Evolutionary conservation across 306 rosid genomes (phyloP).

Genomic region (Dryas octopetala): DNA sequence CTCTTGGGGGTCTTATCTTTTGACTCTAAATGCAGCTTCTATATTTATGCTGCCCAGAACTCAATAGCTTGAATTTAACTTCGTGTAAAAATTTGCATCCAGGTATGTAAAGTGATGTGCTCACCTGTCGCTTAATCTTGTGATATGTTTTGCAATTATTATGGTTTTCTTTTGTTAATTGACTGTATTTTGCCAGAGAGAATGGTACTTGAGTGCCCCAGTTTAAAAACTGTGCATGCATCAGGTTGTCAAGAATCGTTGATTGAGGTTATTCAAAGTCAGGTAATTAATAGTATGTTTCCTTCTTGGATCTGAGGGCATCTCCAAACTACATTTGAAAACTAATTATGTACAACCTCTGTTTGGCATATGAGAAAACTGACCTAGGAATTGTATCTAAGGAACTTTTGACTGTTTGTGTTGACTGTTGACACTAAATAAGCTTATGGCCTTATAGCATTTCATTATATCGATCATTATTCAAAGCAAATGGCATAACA

Average conservation of each 20-base stretch:
- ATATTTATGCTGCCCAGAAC: slow-evolving; percentile 73
- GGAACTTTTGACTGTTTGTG: too few species aligned
- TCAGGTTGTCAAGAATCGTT: slow-evolving; percentile 57
- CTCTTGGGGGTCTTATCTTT: slow-evolving; percentile 28
- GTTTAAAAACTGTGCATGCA: slow-evolving; percentile 66
- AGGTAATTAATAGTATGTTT: slow-evolving; percentile 48
- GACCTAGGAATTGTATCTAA: too few species aligned
- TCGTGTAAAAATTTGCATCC: slow-evolving; percentile 81
- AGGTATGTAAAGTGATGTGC: slow-evolving; percentile 45
- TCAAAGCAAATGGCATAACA: too few species aligned
- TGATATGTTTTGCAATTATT: slow-evolving; percentile 1
- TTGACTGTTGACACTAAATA: too few species aligned
- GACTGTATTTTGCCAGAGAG: slow-evolving; percentile 46
- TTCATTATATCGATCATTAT: too few species aligned
- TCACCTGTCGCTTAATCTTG: slow-evolving; percentile 2
- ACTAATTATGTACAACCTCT: too few species aligned
- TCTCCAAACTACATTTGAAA: background rate
- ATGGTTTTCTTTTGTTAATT: background rate
- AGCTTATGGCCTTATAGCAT: too few species aligned
- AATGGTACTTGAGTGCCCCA: slow-evolving; percentile 71
- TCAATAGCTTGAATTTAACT: slow-evolving; percentile 73
- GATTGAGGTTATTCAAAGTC: slow-evolving; percentile 52
- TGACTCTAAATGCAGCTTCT: slow-evolving; percentile 57
- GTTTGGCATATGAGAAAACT: too few species aligned
- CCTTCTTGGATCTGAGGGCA: background rate